A percentile compares a stretch with the other conserved stretches of the same genome.
Conservation (phyloP, 208 protist species). For the Strigomonas culicis region DNA sequence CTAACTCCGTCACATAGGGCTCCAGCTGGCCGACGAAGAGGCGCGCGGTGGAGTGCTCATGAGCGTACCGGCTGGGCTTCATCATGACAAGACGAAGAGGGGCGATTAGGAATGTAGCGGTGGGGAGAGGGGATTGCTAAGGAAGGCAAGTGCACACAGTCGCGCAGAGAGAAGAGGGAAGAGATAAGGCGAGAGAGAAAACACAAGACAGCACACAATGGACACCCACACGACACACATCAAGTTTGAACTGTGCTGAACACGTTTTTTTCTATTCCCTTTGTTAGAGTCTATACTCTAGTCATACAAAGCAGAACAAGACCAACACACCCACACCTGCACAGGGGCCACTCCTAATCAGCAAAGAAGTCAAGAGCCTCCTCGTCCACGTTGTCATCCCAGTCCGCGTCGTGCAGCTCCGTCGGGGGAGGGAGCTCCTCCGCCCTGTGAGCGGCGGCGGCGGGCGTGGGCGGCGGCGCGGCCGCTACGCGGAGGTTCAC, state of each 20-base stretch:
- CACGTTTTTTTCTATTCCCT: too few relatives aligned
- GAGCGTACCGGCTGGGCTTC: slow-evolving; percentile 31
- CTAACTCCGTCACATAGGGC: slow-evolving; percentile 58
- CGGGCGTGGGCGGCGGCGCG: too few relatives aligned
- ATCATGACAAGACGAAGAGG: not conserved
- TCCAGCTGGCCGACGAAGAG: slow-evolving; percentile 70
- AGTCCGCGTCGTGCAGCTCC: slow-evolving; percentile 4
- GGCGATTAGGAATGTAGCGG: too few relatives aligned
- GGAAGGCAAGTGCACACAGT: not conserved
- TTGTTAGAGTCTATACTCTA: too few relatives aligned
- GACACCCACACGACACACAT: not conserved
- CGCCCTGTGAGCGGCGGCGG: too few relatives aligned
- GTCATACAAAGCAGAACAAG: too few relatives aligned
- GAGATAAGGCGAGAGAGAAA: not conserved
- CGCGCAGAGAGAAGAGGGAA: not conserved
- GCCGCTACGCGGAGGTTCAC: too few relatives aligned
- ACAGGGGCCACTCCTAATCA: slow-evolving; percentile 8
- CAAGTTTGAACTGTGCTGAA: too few relatives aligned
- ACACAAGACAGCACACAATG: not conserved
- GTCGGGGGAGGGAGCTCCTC: not conserved
- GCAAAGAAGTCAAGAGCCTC: slow-evolving; percentile 47
- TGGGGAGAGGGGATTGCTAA: not conserved
- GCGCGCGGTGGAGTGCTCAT: slow-evolving; percentile 42
- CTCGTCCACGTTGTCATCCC: slow-evolving; percentile 28
- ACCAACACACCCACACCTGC: too few relatives aligned